Percentiles rank a stretch among this genome's conserved stretches.
Evolutionary conservation across 1,284 basidiomycete species (phyloP).

Genomic region (Irpex sp.): DNA sequence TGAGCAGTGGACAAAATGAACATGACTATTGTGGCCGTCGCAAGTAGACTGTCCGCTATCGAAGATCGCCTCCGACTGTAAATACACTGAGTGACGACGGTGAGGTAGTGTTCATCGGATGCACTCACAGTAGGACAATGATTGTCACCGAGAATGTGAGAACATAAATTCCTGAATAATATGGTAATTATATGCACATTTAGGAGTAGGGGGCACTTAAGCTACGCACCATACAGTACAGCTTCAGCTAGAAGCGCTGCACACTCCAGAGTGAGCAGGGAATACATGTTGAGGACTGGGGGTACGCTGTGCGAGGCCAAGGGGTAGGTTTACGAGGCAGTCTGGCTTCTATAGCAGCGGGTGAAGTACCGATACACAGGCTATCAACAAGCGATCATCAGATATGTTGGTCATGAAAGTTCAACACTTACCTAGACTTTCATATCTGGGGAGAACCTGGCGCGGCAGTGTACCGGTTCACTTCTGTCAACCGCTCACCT

Average conservation of each 20-base stretch:
- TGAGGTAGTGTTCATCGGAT: too few species aligned
- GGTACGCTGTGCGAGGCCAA: too few species aligned
- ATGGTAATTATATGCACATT: neutral
- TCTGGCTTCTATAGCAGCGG: too few species aligned
- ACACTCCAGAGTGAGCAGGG: slow-evolving; percentile 1
- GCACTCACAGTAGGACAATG: neutral
- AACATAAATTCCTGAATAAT: neutral
- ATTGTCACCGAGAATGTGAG: slow-evolving; percentile 2
- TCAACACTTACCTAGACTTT: too few species aligned
- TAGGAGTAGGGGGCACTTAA: neutral
- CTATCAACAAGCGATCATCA: too few species aligned
- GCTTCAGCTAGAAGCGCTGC: slow-evolving; percentile 1
- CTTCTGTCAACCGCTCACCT: too few species aligned
- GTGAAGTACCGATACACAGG: too few species aligned
- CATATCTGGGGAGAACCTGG: too few species aligned
- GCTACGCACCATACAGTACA: slow-evolving; percentile 1
- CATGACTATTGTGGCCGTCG: neutral
- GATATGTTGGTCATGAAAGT: too few species aligned
- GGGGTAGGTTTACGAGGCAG: too few species aligned
- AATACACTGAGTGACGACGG: neutral
- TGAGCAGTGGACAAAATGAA: slow-evolving; percentile 2
- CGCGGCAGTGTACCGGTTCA: too few species aligned
- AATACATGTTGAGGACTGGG: neutral
- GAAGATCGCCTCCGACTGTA: neutral
- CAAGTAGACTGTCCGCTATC: neutral